Evolutionary conservation across 495 filamentous ascomycete genomes (phyloP).

Genomic region (Lasiosphaeris hirsuta): DNA sequence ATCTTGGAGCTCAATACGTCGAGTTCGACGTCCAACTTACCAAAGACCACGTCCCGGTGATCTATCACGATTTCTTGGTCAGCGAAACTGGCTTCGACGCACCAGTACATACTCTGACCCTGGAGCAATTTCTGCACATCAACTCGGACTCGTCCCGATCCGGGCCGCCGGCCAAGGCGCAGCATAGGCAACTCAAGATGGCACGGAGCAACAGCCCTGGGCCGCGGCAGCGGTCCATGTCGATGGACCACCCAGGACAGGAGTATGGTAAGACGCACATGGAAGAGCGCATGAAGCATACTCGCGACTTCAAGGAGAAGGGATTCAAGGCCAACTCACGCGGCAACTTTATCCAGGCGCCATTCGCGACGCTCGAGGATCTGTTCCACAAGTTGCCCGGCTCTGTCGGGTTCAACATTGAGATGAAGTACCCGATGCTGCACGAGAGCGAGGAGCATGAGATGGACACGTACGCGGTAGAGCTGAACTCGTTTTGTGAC

Average conservation of each 20-base stretch:
- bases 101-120: constrained; percentile 88
- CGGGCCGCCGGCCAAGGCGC: constrained; percentile 13
- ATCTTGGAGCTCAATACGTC: constrained; percentile 86
- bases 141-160: constrained; percentile 50
- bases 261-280: constrained; percentile 48
- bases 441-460: constrained; percentile 89
- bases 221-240: constrained; percentile 44
- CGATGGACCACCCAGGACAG: constrained; percentile 33
- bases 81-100: constrained; percentile 98
- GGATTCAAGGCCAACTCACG: constrained; percentile 96
- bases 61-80: constrained; percentile 98
- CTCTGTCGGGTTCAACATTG: constrained; percentile 91
- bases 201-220: constrained; percentile 34
- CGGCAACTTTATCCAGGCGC: constrained; percentile 88
- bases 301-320: constrained; percentile 79
- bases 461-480: constrained; percentile 96
- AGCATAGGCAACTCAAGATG: constrained; percentile 28
- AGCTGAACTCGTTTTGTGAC: constrained; percentile 96
- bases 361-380: constrained; percentile 92
- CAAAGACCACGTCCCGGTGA: constrained; percentile 97
- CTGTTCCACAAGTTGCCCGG: constrained; percentile 82
- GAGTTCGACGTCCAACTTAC: constrained; percentile 97
- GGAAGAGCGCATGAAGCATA: constrained; percentile 94
- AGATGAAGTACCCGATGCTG: constrained; percentile 99
- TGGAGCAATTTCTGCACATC: constrained; percentile 91